These are phyloP conservation scores for Artomyces pyxidatus DNA, from an alignment of 768 basidiomycete genomes.

Conservation along the genomic window DNA sequence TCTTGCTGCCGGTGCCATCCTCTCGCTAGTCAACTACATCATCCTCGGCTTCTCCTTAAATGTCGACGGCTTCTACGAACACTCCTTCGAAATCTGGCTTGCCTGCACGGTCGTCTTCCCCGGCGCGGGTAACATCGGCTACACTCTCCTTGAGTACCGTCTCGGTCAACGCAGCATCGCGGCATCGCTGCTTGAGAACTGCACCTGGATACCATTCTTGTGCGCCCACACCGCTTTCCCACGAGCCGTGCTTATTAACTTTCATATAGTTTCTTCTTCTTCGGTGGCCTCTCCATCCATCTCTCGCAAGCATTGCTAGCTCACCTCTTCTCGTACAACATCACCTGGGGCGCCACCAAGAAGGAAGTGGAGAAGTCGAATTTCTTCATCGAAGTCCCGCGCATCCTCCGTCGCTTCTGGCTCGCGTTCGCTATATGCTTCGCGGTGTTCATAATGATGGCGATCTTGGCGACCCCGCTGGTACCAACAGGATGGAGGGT, in stretches of 20 bases:
- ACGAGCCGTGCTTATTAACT: not conserved
- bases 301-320: slow-evolving; percentile 44
- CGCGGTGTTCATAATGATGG: slow-evolving; percentile 41
- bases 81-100: slow-evolving; percentile 68
- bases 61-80: slow-evolving; percentile 64
- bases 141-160: slow-evolving; percentile 62
- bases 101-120: slow-evolving; percentile 67
- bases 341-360: slow-evolving; percentile 50
- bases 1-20: slow-evolving; percentile 52
- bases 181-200: slow-evolving; percentile 46
- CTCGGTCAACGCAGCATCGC: slow-evolving; percentile 48
- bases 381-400: slow-evolving; percentile 86
- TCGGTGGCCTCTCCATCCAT: slow-evolving; percentile 49
- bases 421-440: slow-evolving; percentile 49
- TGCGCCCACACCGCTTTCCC: slow-evolving; percentile 28
- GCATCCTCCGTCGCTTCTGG: slow-evolving; percentile 76
- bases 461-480: slow-evolving; percentile 43
- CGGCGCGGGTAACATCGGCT: slow-evolving; percentile 59
- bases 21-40: slow-evolving; percentile 65
- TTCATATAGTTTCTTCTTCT: slow-evolving; percentile 39
- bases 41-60: slow-evolving; percentile 52
- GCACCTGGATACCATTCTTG: slow-evolving; percentile 71
- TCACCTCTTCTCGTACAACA: slow-evolving; percentile 52
- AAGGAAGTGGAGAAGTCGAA: slow-evolving; percentile 87
- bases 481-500: slow-evolving; percentile 63